These are phyloP conservation scores for Trichothecium sympodiale DNA, from an alignment of 2,329 filamentous ascomycete genomes.

Conservation along the genomic window DNA sequence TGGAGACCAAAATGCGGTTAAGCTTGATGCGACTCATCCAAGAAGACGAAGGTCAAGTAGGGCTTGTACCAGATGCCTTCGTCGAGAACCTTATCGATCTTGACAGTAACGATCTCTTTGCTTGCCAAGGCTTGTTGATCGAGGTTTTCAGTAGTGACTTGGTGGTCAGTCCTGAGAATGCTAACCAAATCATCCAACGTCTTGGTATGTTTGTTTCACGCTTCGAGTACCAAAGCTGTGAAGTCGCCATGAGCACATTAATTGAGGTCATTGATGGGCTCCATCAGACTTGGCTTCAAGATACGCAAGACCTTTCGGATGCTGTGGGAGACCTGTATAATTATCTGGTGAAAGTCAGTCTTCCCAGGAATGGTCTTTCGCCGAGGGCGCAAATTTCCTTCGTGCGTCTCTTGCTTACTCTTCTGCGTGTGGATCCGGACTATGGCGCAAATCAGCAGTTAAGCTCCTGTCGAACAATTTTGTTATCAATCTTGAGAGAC, in stretches of 20 bases:
- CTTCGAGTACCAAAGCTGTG: constrained; percentile 59
- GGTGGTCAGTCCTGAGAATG: constrained; percentile 33
- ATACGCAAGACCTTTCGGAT: constrained; percentile 48
- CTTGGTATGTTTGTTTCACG: constrained; percentile 40
- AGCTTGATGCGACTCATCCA: constrained; percentile 30
- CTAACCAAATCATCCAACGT: constrained; percentile 34
- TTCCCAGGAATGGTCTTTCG: constrained; percentile 61
- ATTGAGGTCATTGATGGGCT: constrained; percentile 58
- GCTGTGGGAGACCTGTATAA: constrained; percentile 66
- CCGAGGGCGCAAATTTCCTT: constrained; percentile 56
- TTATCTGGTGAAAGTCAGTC: constrained; percentile 58
- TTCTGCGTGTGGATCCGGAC: constrained; percentile 55
- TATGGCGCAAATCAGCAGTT: constrained; percentile 52
- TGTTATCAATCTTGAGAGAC: constrained; percentile 61
- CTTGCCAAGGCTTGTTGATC: constrained; percentile 35
- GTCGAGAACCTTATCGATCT: constrained; percentile 38
- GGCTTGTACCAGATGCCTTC: constrained; percentile 37
- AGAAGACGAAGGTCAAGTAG: constrained; percentile 32
- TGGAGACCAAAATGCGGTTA: constrained; percentile 34
- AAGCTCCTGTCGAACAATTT: constrained; percentile 52
- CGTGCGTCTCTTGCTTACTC: constrained; percentile 54
- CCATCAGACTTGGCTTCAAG: constrained; percentile 50
- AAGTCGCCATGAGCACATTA: constrained; percentile 57
- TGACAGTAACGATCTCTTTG: constrained; percentile 41
- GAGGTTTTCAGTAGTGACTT: constrained; percentile 46